These are phyloP conservation scores for Lomentospora prolificans DNA, from an alignment of 2,329 filamentous ascomycete species.

Conservation along the genomic window DNA sequence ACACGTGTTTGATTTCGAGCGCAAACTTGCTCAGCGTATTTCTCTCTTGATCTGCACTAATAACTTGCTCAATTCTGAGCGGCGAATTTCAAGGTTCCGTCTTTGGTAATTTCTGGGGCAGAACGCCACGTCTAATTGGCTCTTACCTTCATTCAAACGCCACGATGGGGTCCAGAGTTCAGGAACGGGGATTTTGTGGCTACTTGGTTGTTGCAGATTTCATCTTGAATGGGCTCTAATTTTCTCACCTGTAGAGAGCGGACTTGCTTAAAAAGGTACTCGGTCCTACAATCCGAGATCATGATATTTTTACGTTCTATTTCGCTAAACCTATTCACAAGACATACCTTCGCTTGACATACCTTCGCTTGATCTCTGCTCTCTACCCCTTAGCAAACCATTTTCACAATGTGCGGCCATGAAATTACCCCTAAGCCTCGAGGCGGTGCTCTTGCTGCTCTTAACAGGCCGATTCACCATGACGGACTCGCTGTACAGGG, in stretches of 20 bases:
- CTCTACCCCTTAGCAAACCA: neutral
- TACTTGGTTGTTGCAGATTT: neutral
- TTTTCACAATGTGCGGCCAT: constrained; percentile 31
- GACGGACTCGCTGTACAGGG: constrained; percentile 15
- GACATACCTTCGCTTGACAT: neutral
- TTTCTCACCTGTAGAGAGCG: neutral
- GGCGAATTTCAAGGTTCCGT: neutral
- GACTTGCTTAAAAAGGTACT: neutral
- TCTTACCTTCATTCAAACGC: neutral
- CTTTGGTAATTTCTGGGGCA: neutral
- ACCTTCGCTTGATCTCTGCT: neutral
- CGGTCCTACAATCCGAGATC: neutral
- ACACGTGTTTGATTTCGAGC: constrained; percentile 2
- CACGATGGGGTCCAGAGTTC: neutral
- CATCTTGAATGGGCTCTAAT: neutral
- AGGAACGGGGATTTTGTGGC: constrained; percentile 1
- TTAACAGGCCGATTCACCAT: constrained; percentile 20
- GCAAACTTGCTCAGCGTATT: constrained; percentile 6
- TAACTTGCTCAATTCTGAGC: constrained; percentile 5
- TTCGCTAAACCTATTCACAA: too few relatives aligned
- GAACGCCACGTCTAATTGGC: neutral
- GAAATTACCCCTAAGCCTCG: constrained; percentile 28
- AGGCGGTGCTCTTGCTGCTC: constrained; percentile 36
- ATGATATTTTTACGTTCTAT: too few relatives aligned
- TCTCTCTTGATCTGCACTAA: neutral